Evolutionary conservation across 768 basidiomycete genomes (phyloP).

Genomic region (Suillus discolor): DNA sequence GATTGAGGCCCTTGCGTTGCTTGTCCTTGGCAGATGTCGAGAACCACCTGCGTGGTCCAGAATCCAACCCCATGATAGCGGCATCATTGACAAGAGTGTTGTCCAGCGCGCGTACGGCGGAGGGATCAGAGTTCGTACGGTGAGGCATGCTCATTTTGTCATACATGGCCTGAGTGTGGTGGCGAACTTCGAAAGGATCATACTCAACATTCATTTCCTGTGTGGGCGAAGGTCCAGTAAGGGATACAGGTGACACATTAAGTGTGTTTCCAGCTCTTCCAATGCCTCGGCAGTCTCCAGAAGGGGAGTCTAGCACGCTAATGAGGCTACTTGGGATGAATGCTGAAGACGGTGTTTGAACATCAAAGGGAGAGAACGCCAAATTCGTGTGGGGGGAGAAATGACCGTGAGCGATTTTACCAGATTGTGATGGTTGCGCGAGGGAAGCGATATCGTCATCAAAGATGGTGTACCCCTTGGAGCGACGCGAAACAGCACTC

Average conservation of each 20-base stretch:
- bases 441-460: constrained; percentile 42
- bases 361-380: constrained; percentile 61
- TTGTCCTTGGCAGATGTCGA: constrained; percentile 46
- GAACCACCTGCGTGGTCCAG: constrained; percentile 50
- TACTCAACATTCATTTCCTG: constrained; percentile 36
- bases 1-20: constrained; percentile 74
- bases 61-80: constrained; percentile 20
- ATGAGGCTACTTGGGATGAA: constrained; percentile 59
- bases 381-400: constrained; percentile 22
- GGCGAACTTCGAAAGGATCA: constrained; percentile 51
- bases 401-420: constrained; percentile 17
- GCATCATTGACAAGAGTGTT: constrained; percentile 16
- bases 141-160: constrained; percentile 30
- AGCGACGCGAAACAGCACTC: constrained; percentile 23
- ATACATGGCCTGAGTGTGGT: constrained; percentile 23
- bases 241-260: constrained; percentile 45
- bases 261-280: constrained; percentile 23
- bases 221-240: constrained; percentile 31
- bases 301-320: constrained; percentile 50
- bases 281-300: constrained; percentile 52
- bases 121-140: constrained; percentile 40
- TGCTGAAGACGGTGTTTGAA: constrained; percentile 41
- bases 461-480: constrained; percentile 44
- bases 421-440: constrained; percentile 17
- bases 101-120: constrained; percentile 17